A percentile compares a stretch with the other conserved stretches of the same genome.
phyloP scores from a whole-genome alignment of 768 basidiomycete species.

The Tricholoma sp. region DNA sequence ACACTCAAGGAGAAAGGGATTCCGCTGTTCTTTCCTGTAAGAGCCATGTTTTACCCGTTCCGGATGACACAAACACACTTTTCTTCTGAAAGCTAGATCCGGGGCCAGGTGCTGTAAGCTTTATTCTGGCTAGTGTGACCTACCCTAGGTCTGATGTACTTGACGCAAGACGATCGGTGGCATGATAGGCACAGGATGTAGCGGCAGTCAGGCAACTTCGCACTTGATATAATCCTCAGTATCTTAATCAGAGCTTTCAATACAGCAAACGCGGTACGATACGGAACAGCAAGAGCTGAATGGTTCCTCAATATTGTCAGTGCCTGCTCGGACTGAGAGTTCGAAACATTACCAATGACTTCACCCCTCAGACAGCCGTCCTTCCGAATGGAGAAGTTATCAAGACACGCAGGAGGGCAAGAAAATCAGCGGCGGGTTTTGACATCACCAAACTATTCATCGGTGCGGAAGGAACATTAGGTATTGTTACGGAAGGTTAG shows the following conservation, averaged over 20 bases:
- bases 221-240: background rate
- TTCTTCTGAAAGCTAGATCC: conserved; percentile 53
- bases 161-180: conserved; percentile 68
- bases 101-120: conserved; percentile 62
- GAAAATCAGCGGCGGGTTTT: conserved; percentile 86
- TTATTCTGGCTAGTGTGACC: background rate
- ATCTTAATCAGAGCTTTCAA: background rate
- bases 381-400: conserved; percentile 82
- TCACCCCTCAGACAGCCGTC: conserved; percentile 60
- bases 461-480: conserved; percentile 85
- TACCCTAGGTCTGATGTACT: conserved; percentile 2
- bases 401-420: conserved; percentile 72
- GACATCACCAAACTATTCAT: conserved; percentile 87
- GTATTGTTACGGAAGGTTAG: conserved; percentile 82
- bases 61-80: background rate
- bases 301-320: conserved; percentile 81
- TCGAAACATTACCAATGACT: conserved; percentile 18
- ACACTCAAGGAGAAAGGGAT: conserved; percentile 63
- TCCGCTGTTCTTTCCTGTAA: conserved; percentile 82
- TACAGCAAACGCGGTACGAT: conserved; percentile 74
- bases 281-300: conserved; percentile 83
- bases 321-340: conserved; percentile 6
- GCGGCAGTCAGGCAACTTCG: conserved; percentile 55
- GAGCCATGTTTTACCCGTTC: conserved; percentile 12
- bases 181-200: conserved; percentile 85